phyloP scores from a whole-genome alignment of 148 eudicot species.

The Amaranthus hypochondriacus region DNA sequence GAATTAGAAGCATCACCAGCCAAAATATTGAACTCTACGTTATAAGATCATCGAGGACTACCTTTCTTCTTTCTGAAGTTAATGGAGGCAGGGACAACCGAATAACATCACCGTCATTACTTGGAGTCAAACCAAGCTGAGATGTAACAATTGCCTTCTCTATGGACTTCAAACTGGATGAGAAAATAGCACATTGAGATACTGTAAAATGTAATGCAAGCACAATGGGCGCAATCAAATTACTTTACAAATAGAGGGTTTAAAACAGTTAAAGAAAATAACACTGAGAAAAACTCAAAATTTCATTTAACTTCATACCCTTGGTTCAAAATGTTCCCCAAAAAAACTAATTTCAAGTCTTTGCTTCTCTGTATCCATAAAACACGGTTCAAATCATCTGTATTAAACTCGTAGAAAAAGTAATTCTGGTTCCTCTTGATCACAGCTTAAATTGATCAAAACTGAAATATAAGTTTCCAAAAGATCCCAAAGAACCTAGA shows the following conservation, averaged over 20 bases:
- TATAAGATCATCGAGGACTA: slow-evolving; percentile 20
- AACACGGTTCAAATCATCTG: not conserved
- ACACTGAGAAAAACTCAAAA: not conserved
- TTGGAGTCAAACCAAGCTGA: slow-evolving; percentile 79
- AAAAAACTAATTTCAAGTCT: not conserved
- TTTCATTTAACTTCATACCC: not conserved
- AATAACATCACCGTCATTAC: slow-evolving; percentile 90
- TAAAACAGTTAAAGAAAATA: not conserved
- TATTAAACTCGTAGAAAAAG: not conserved
- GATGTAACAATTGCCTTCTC: slow-evolving; percentile 94
- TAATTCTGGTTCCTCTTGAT: not conserved
- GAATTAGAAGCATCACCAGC: not conserved
- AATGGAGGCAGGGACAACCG: slow-evolving; percentile 79
- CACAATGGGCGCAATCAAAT: not conserved
- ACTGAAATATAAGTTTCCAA: not conserved
- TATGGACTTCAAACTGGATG: slow-evolving; percentile 80
- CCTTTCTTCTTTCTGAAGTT: slow-evolving; percentile 95
- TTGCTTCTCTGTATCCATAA: not conserved
- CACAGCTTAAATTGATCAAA: not conserved
- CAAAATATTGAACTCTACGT: not conserved
- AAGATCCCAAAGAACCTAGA: not conserved
- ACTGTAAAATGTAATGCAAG: not conserved
- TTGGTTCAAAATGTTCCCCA: not conserved
- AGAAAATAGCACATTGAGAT: slow-evolving; percentile 14
- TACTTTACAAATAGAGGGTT: not conserved